Percentiles rank a stretch among this genome's conserved stretches.
phyloP scores from a whole-genome alignment of 2,329 filamentous ascomycete genomes.

The Cryphonectria carpinicola region DNA sequence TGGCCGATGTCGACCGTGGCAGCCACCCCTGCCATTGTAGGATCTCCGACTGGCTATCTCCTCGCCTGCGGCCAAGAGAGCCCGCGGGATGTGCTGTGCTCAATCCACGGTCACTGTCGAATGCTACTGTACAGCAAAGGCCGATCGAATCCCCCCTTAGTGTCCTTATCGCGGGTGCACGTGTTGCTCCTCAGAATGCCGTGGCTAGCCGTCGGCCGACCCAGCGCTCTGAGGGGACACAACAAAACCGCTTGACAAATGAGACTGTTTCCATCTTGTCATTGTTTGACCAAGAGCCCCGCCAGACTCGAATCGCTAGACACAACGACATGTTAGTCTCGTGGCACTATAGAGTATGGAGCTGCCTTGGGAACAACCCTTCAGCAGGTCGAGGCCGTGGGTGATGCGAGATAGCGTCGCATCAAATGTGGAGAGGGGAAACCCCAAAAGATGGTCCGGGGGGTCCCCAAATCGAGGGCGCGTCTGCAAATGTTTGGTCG shows the following conservation, averaged over 20 bases:
- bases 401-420: conserved; percentile 1
- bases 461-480: conserved; percentile 1
- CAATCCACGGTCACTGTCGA: conserved; percentile 17
- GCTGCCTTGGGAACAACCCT: conserved; percentile 4
- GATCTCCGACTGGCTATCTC: conserved; percentile 10
- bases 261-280: conserved; percentile 11
- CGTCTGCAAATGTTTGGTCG: background rate
- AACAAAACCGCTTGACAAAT: conserved; percentile 24
- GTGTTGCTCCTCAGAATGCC: conserved; percentile 20
- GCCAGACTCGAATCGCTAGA: conserved; percentile 17
- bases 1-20: conserved; percentile 16
- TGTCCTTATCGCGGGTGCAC: conserved; percentile 25
- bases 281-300: conserved; percentile 14
- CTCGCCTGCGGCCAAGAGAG: conserved; percentile 11
- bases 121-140: conserved; percentile 16
- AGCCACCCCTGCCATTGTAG: conserved; percentile 12
- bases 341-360: background rate
- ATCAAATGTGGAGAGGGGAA: conserved; percentile 17
- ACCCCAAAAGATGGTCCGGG: background rate
- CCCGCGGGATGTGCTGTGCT: conserved; percentile 23
- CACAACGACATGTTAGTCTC: background rate
- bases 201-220: conserved; percentile 24
- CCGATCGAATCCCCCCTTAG: conserved; percentile 18
- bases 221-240: background rate
- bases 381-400: background rate